A percentile compares a stretch with the other conserved stretches of the same genome.
Conservation (phyloP, 2,329 filamentous ascomycete genomes). For the Exophiala mesophila region DNA sequence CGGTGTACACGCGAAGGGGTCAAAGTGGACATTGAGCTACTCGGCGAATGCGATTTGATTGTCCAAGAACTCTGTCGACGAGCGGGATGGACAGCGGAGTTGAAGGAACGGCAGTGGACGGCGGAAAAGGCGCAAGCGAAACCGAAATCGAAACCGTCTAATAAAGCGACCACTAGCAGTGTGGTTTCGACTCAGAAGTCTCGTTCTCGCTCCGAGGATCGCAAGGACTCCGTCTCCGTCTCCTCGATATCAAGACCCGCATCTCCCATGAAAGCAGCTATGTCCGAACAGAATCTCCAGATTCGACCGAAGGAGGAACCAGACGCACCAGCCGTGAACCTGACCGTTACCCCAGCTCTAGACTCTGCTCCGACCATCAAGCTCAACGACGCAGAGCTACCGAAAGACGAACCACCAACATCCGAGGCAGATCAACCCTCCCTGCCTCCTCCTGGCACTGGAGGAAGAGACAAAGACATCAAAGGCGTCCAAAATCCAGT, state of each 20-base stretch:
- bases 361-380: constrained; percentile 6
- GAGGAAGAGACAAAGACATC: background rate
- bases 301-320: background rate
- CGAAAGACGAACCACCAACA: no score
- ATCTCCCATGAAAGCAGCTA: no score
- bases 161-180: no score
- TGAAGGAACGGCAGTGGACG: constrained; percentile 16
- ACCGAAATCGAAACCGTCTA: no score
- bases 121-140: constrained; percentile 4
- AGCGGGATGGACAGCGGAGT: constrained; percentile 60
- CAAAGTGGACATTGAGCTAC: constrained; percentile 90
- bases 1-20: constrained; percentile 55
- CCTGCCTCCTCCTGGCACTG: no score
- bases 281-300: background rate
- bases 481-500: constrained; percentile 1
- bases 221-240: no score
- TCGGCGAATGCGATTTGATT: constrained; percentile 92
- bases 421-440: no score
- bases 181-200: no score
- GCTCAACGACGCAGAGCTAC: no score
- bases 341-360: no score
- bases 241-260: no score
- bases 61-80: constrained; percentile 79
- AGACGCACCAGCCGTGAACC: background rate
- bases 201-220: no score